Evolutionary conservation across 2,329 filamentous ascomycete species (phyloP).

Genomic region (Scedosporium apiospermum): DNA sequence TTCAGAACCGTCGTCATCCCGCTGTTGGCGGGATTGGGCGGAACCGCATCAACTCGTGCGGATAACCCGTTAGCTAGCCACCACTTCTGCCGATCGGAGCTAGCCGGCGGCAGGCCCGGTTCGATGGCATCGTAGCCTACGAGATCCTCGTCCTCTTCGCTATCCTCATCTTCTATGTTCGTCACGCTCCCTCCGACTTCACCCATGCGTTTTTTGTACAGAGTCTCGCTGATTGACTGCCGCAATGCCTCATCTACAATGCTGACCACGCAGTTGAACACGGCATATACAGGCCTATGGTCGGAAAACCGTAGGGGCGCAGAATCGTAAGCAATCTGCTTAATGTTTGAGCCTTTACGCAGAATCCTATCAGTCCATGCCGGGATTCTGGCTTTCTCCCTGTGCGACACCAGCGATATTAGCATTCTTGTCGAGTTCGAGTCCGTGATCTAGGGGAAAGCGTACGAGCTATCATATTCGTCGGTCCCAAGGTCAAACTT

Average conservation of each 20-base stretch:
- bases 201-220: conserved; percentile 62
- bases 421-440: no score
- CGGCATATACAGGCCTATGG: conserved; percentile 88
- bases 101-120: conserved; percentile 61
- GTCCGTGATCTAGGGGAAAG: conserved; percentile 8
- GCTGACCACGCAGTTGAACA: conserved; percentile 75
- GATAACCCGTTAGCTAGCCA: conserved; percentile 63
- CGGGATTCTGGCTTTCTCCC: conserved; percentile 86
- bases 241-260: conserved; percentile 68
- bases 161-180: conserved; percentile 35
- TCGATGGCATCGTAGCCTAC: conserved; percentile 76
- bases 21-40: conserved; percentile 41
- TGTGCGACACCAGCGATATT: conserved; percentile 18
- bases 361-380: conserved; percentile 96
- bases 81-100: conserved; percentile 61
- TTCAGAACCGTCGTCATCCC: conserved; percentile 57
- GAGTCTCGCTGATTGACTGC: conserved; percentile 59
- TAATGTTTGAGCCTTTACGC: conserved; percentile 73
- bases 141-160: conserved; percentile 68
- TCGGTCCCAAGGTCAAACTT: conserved; percentile 88
- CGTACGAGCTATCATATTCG: conserved; percentile 81
- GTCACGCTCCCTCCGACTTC: conserved; percentile 57
- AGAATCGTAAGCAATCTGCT: conserved; percentile 72
- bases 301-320: conserved; percentile 85
- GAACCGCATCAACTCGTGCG: conserved; percentile 61